A percentile compares a stretch with the other conserved stretches of the same genome.
phyloP scores from a whole-genome alignment of 768 basidiomycete species.

The Rhodotorula toruloides region DNA sequence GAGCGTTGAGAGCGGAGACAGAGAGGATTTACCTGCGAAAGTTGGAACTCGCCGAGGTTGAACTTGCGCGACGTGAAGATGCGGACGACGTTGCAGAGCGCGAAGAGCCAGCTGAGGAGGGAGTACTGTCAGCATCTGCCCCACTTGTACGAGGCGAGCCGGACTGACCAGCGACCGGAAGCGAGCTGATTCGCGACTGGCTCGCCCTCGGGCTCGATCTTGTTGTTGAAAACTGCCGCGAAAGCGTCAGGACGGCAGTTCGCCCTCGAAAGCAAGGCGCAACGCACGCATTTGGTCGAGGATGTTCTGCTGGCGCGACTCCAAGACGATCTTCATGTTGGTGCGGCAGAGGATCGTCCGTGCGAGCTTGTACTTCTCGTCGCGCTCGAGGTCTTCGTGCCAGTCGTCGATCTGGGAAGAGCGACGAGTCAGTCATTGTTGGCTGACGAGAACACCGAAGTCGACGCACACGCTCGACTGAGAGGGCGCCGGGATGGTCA shows the following conservation, averaged over 20 bases:
- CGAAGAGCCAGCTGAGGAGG: slow-evolving; percentile 23
- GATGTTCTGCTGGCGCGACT: slow-evolving; percentile 8
- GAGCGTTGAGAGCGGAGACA: not conserved
- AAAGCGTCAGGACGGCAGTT: no score
- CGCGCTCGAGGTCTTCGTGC: slow-evolving; percentile 23
- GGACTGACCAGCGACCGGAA: slow-evolving; percentile 14
- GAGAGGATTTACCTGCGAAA: slow-evolving; percentile 53
- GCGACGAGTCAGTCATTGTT: no score
- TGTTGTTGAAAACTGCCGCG: slow-evolving; percentile 12
- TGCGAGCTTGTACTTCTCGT: slow-evolving; percentile 13
- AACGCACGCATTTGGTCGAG: slow-evolving; percentile 21
- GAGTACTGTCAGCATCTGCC: not conserved
- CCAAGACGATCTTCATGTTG: slow-evolving; percentile 15
- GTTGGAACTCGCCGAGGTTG: slow-evolving; percentile 78
- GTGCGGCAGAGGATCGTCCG: slow-evolving; percentile 9
- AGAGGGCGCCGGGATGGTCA: no score
- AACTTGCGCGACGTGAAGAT: slow-evolving; percentile 50
- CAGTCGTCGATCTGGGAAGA: slow-evolving; percentile 15
- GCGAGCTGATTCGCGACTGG: slow-evolving; percentile 27
- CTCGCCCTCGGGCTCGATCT: slow-evolving; percentile 6
- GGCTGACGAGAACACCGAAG: no score
- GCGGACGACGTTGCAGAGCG: slow-evolving; percentile 6
- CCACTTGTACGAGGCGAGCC: not conserved
- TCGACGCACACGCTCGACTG: no score
- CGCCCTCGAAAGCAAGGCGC: not conserved